Base-by-base conservation (phyloP, 2,329 filamentous ascomycete species). In the Botryotinia narcissicola region DNA sequence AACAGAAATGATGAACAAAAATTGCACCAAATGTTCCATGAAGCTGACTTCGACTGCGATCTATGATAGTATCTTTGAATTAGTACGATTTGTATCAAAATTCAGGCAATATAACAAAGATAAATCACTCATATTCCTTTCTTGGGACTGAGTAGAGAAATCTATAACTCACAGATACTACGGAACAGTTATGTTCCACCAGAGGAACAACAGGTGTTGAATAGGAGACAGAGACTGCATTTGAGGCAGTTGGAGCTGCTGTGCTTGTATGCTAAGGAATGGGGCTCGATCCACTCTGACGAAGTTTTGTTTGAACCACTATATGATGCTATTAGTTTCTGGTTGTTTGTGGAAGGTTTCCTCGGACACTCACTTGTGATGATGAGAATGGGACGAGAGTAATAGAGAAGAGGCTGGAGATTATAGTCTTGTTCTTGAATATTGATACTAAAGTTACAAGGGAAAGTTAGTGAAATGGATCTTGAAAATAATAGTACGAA, bases 171-270 rank as follows among this genome's bases (percentile, higher is more conserved):
- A 29, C 51, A 16, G 1, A 25, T 25, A 25, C 25, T n/a, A 25
- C 25, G 6, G 25, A n/a, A 51, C 3, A 0, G 3, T 2, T 3
- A 57, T 29, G 1, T 2, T 57, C 6, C n/a, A 16, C 2, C 29
- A 3, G n/a, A 3, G 10, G 32, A 8, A 18, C 2, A 60, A 2
- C 2, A 25, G 1, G 1, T 35, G 32, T 20, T 3, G 4, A 25
- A 12, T 32, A 4, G 4, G 32, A 0, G 14, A 60, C 9, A 60
- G 10, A 7, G 2, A 37, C 57, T 25, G 2, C 1, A 8, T 3
- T 20, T 22, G 32, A 32, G 32, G 1, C 22, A 60, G 3, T 25
- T 14, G 29, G 4, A 4, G 10, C 32, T 12, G 9, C 22, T 25
- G 57, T 60, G 32, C 29, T 37, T 22, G 29, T 32, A 32, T 35